Evolutionary conservation across 1,139 yeast species (phyloP), one percentile per base, ranked within the genome.

Genomic region (Saccharomycopsis hybrid): DNA sequence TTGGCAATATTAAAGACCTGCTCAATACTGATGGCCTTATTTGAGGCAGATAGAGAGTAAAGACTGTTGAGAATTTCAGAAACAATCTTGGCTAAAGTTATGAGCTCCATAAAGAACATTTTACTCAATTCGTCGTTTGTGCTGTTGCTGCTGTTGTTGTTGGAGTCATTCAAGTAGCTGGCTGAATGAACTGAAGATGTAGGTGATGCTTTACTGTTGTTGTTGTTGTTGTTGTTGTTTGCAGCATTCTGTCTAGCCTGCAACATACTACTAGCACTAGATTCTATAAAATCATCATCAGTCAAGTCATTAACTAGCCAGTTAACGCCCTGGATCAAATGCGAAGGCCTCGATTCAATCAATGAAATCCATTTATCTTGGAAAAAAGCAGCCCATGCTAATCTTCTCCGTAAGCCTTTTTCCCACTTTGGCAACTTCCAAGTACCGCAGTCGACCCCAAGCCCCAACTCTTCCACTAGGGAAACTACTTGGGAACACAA

Each of bases 371-470:
- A 89, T 62, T 88, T 87, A 60, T 87, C 96, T 64, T 87, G 95
- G 51, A 85, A 71, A 72, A 80, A 88, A 1, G 87, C 94, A 0
- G 96, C 96, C 97, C 97, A 89, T 0, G 96, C 95, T 47, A 89
- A 67, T 51, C 96, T 71, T 59, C 87, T 78, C 48, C 97, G 71
- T 44, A 89, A 67, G 1, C 94, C 92, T 49, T 95, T 72, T 62
- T 89, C 97, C 97, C 97, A 89, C 59, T 84, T 82, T 0, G 97
- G 97, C 36, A 89, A 66, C 60, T 85, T 81, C 97, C 97, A 89
- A 55, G 76, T 77, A 51, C 83, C 80, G 62, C 97, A 89, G 61
- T 88, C 90, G 18, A 86, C 71, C 0, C 95, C 95, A 9, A 89
- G 69, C 0, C 96, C 96, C 37, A 89, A 68, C 58, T 89, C 95